These are phyloP conservation scores for Butyriboletus regius DNA, from an alignment of 1,284 basidiomycete species.

Conservation along the genomic window DNA sequence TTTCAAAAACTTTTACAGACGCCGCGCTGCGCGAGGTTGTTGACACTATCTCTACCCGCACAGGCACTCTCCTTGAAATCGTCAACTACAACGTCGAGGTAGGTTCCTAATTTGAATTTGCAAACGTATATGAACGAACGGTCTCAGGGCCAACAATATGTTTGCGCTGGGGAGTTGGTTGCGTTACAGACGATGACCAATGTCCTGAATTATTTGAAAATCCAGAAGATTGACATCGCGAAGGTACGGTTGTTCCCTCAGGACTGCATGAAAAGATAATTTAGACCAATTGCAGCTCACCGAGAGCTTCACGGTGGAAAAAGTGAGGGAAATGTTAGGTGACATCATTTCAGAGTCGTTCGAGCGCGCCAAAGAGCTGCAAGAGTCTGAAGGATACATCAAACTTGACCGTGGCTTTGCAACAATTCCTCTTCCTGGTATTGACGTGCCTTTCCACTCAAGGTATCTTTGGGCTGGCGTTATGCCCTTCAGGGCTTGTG, in stretches of 20 bases:
- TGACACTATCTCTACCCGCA: slow-evolving; percentile 74
- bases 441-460: slow-evolving; percentile 98
- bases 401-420: slow-evolving; percentile 94
- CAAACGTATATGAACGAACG: not conserved
- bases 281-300: slow-evolving; percentile 52
- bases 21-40: slow-evolving; percentile 91
- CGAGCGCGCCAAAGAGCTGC: slow-evolving; percentile 70
- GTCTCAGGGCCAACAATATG: slow-evolving; percentile 85
- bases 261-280: not conserved
- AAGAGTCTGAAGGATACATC: slow-evolving; percentile 81
- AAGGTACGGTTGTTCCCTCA: slow-evolving; percentile 50
- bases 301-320: slow-evolving; percentile 75
- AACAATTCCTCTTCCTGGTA: slow-evolving; percentile 91
- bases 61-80: slow-evolving; percentile 82
- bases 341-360: slow-evolving; percentile 86
- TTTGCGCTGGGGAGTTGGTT: slow-evolving; percentile 91
- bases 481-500: slow-evolving; percentile 89
- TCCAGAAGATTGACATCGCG: slow-evolving; percentile 92
- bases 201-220: slow-evolving; percentile 92
- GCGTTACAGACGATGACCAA: slow-evolving; percentile 91
- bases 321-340: slow-evolving; percentile 84
- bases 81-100: slow-evolving; percentile 98
- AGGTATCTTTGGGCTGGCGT: slow-evolving; percentile 98
- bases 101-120: slow-evolving; percentile 19
- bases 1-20: slow-evolving; percentile 89